phyloP scores from a whole-genome alignment of 2,329 filamentous ascomycete genomes.

The Penicillium sp. region DNA sequence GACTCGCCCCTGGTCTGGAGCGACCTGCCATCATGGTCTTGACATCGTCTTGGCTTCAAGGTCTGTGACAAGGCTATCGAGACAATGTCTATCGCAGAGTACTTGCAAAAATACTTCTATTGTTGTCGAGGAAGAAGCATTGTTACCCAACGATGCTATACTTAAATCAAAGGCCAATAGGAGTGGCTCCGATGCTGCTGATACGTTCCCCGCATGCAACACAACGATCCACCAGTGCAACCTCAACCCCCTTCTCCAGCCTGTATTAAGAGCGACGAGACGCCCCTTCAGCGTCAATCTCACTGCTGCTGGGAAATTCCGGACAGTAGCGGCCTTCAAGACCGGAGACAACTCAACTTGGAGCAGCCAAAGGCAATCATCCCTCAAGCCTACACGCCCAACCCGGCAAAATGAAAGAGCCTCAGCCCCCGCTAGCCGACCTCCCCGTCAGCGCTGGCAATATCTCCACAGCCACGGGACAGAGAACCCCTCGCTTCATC shows the following conservation, averaged over 20 bases:
- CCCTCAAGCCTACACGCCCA: background rate
- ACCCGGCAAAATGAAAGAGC: slow-evolving; percentile 29
- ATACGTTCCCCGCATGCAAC: slow-evolving; percentile 17
- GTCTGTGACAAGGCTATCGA: background rate
- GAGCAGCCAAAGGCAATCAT: background rate
- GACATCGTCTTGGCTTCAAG: background rate
- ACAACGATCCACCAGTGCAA: slow-evolving; percentile 11
- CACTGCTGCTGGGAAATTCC: background rate
- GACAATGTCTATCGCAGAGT: background rate
- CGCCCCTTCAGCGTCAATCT: background rate
- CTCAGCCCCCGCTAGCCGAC: slow-evolving; percentile 15
- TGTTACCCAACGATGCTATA: slow-evolving; percentile 6
- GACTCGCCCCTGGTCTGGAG: background rate
- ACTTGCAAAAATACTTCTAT: background rate
- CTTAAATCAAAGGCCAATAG: slow-evolving; percentile 14
- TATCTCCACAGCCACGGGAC: background rate
- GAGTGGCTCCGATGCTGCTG: slow-evolving; percentile 15
- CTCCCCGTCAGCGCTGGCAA: background rate
- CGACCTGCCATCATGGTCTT: background rate
- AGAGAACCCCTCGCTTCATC: slow-evolving; percentile 63
- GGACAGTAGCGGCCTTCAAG: background rate
- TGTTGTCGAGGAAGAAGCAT: background rate
- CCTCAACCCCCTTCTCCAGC: background rate
- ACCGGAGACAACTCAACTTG: background rate
- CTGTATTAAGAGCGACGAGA: background rate